A percentile compares a stretch with the other conserved stretches of the same genome.
These are phyloP conservation scores for Acrocalymma vagum DNA, from an alignment of 2,329 filamentous ascomycete species.

Conservation along the genomic window DNA sequence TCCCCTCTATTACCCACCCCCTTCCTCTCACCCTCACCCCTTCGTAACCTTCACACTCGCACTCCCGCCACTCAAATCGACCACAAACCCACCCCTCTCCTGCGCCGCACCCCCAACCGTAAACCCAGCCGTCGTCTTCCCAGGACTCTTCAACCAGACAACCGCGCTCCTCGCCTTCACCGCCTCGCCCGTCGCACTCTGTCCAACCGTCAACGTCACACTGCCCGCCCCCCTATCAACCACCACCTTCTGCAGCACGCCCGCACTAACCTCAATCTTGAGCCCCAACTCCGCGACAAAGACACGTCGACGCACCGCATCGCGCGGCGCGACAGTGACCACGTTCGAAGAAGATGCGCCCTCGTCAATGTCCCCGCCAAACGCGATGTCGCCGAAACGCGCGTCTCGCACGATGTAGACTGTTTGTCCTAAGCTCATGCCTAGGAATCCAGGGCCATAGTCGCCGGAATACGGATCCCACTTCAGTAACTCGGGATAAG, in stretches of 20 bases:
- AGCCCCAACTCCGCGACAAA: conserved; percentile 59
- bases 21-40: conserved; percentile 4
- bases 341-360: conserved; percentile 25
- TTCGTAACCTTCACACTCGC: conserved; percentile 19
- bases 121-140: conserved; percentile 8
- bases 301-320: conserved; percentile 57
- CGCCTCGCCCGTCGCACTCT: conserved; percentile 12
- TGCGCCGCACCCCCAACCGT: conserved; percentile 16
- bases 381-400: conserved; percentile 57
- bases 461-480: conserved; percentile 68
- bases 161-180: conserved; percentile 24
- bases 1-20: no score
- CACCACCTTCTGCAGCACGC: conserved; percentile 22
- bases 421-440: conserved; percentile 58
- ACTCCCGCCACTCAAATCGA: conserved; percentile 20
- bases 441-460: conserved; percentile 65
- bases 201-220: conserved; percentile 16
- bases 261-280: conserved; percentile 31
- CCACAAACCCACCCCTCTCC: conserved; percentile 23
- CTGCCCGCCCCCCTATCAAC: conserved; percentile 14
- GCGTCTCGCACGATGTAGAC: conserved; percentile 59
- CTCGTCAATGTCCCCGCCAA: conserved; percentile 55
- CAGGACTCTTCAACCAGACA: conserved; percentile 27
- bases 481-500: conserved; percentile 62
- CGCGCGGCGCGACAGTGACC: conserved; percentile 51